phyloP scores from a whole-genome alignment of 805 yeast species.

The Candida ascalaphidarum region DNA sequence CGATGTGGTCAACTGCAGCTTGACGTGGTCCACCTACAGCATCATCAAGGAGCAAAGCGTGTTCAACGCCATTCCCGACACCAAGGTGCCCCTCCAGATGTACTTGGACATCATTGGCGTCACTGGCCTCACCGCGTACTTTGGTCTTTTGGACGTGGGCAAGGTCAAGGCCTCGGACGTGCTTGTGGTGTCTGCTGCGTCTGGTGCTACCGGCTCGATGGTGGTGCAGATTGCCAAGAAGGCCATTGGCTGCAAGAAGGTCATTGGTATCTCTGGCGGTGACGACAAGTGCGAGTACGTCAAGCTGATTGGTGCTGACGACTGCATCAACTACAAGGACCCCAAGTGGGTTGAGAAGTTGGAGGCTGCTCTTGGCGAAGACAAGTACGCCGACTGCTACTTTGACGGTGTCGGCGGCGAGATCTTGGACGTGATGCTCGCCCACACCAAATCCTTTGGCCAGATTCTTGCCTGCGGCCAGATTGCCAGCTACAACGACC shows the following conservation, averaged over 20 bases:
- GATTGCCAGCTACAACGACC: constrained; percentile 49
- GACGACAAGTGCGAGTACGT: constrained; percentile 46
- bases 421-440: constrained; percentile 38
- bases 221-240: constrained; percentile 50
- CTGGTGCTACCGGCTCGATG: constrained; percentile 66
- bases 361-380: constrained; percentile 24
- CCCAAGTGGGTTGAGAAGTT: constrained; percentile 16
- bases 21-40: constrained; percentile 43
- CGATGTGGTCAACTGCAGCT: constrained; percentile 28
- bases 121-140: constrained; percentile 56
- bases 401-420: constrained; percentile 63
- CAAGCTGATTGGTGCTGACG: constrained; percentile 46
- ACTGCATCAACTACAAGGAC: constrained; percentile 46
- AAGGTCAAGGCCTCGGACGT: constrained; percentile 34
- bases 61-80: constrained; percentile 18
- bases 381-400: constrained; percentile 42
- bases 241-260: constrained; percentile 43
- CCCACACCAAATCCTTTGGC: constrained; percentile 30
- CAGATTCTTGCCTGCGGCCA: constrained; percentile 55
- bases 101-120: constrained; percentile 44
- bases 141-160: constrained; percentile 45
- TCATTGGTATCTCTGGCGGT: constrained; percentile 58
- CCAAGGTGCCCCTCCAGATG: constrained; percentile 28
- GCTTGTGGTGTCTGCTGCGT: constrained; percentile 54
- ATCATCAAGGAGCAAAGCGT: constrained; percentile 20